Base-by-base conservation (phyloP, 2,329 filamentous ascomycete genomes). In the Aphanoascus verrucosus region DNA sequence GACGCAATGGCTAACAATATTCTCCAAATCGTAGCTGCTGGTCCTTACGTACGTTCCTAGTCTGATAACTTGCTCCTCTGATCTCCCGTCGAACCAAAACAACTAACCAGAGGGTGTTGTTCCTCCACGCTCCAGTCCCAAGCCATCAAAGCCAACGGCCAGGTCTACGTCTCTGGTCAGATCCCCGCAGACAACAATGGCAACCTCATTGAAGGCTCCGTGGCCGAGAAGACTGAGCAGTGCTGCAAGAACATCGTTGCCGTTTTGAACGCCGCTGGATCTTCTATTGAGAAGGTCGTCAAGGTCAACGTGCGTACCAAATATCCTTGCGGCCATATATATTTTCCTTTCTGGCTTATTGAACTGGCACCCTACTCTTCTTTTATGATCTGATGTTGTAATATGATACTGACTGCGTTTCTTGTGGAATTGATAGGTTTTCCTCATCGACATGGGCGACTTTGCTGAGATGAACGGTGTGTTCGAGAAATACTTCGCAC, bases 361-460 rank as follows among this genome's bases (percentile, higher is more conserved):
- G n/a, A 5, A 28, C 51, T 6, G 15, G 31, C 5, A 19, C 43
- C 50, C 20, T 20, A 17, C 15, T 8, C 19, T 15, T 15, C 20
- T 17, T 11, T 4, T 32, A 9, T 20, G 17, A 15, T 15, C 5
- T 41, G n/a, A 41, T 15, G n/a, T n/a, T n/a, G n/a, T n/a, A n/a
- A n/a, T n/a, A n/a, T 7, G 23, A 28, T 28, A 28, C 23, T 28
- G 7, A 28, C 35, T 37, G 35, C 2, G 35, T 37, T n/a, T 37
- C 23, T 28, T 7, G 7, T 7, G 23, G 23, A 4, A 28, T 28
- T 28, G 17, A 17, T 34, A 73, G 71, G 85, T 95, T 66, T 97
- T 96, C 78, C 74, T 97, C 57, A 84, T 85, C 49, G 86, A 94
- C 71, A 97, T 97, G 91, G 80, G 78, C 58, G 78, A 93, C 72